phyloP scores from a whole-genome alignment of 2,329 filamentous ascomycete species.

The Colletotrichum sp. region DNA sequence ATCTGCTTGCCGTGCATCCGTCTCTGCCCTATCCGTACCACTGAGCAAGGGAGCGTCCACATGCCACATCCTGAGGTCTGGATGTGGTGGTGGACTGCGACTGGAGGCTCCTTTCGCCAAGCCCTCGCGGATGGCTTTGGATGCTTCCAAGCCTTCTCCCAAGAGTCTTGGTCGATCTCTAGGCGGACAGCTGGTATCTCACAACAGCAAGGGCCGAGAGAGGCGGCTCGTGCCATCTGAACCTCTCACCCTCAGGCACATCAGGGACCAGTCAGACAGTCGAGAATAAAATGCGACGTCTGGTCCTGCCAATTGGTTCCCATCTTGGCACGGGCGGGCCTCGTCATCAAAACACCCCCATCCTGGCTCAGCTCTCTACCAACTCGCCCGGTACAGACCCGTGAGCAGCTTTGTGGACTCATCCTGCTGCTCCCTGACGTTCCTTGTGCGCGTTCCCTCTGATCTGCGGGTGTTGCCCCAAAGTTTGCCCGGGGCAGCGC shows the following conservation, averaged over 20 bases:
- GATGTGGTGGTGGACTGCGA: not conserved
- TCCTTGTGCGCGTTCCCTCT: not conserved
- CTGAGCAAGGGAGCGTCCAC: not conserved
- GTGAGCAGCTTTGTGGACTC: not conserved
- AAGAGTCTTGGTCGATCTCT: slow-evolving; percentile 18
- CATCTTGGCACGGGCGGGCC: slow-evolving; percentile 12
- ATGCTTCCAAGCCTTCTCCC: slow-evolving; percentile 3
- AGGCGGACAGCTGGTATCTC: not conserved
- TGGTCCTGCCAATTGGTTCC: not conserved
- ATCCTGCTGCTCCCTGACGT: not conserved
- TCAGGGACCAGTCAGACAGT: not conserved
- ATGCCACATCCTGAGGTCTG: not conserved
- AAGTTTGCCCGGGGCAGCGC: not conserved
- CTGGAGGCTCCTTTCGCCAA: not conserved
- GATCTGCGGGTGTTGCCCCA: not conserved
- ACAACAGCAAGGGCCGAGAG: slow-evolving; percentile 4
- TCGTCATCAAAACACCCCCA: slow-evolving; percentile 17
- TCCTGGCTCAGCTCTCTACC: slow-evolving; percentile 2
- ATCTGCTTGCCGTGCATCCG: slow-evolving; percentile 13
- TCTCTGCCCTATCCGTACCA: slow-evolving; percentile 9
- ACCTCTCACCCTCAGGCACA: not conserved
- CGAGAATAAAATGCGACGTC: not conserved
- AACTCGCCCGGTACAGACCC: not conserved
- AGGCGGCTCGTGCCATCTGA: slow-evolving; percentile 20
- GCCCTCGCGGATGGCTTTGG: not conserved